Percentiles rank a stretch among this genome's conserved stretches.
Evolutionary conservation across 2,329 filamentous ascomycete genomes (phyloP).

Genomic region (Cordyceps militaris): DNA sequence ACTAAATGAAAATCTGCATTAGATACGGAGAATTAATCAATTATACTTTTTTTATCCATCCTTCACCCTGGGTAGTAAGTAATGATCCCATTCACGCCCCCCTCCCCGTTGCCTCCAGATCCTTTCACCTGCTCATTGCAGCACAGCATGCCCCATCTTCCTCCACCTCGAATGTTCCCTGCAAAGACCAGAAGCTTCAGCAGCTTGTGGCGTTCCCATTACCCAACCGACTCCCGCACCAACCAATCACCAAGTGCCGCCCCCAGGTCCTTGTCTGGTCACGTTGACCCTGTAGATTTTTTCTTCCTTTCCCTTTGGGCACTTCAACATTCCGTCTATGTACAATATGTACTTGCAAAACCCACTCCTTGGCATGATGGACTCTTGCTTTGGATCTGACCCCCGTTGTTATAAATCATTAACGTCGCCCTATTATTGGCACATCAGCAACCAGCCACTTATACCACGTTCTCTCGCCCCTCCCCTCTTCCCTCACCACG

Average conservation of each 20-base stretch:
- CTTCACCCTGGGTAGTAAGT: background rate
- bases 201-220: slow-evolving; percentile 5
- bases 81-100: background rate
- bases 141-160: background rate
- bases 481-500: background rate
- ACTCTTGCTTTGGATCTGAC: background rate
- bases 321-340: background rate
- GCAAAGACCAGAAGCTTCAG: background rate
- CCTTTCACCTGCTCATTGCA: background rate
- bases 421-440: background rate
- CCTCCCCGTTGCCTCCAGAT: background rate
- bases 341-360: background rate
- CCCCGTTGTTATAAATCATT: background rate
- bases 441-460: background rate
- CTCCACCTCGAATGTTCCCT: background rate
- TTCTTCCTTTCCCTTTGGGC: background rate
- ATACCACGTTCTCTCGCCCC: background rate
- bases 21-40: background rate
- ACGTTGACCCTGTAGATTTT: slow-evolving; percentile 8
- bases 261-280: background rate
- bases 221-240: slow-evolving; percentile 3
- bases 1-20: background rate
- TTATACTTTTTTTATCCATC: background rate
- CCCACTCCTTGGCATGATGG: background rate
- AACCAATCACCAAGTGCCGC: slow-evolving; percentile 3